Conservation (phyloP, 2,329 filamentous ascomycete genomes). For the Drechslerella dactyloides region DNA sequence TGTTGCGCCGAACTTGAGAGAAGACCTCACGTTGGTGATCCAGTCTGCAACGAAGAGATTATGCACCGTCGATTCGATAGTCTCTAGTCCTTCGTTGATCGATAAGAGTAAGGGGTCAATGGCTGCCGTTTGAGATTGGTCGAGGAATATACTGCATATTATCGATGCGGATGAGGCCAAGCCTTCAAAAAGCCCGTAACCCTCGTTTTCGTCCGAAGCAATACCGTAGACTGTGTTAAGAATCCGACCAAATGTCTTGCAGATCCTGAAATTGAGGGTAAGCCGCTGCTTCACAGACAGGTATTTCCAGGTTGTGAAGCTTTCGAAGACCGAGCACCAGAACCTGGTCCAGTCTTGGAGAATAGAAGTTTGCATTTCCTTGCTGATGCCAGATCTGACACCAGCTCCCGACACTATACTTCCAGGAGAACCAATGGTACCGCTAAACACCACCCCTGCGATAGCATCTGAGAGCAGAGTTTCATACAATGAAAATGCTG, state of each 20-base stretch:
- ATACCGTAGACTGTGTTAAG: constrained; percentile 23
- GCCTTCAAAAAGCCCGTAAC: constrained; percentile 69
- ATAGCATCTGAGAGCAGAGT: constrained; percentile 77
- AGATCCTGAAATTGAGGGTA: constrained; percentile 64
- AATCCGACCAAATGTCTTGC: constrained; percentile 27
- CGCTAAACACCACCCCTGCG: constrained; percentile 67
- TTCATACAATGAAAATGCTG: constrained; percentile 75
- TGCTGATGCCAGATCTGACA: constrained; percentile 53
- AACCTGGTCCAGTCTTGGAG: constrained; percentile 66
- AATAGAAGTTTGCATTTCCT: constrained; percentile 54
- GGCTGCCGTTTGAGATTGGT: constrained; percentile 23
- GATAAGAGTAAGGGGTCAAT: constrained; percentile 34
- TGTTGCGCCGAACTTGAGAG: constrained; percentile 70
- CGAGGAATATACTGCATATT: constrained; percentile 77
- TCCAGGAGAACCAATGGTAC: constrained; percentile 64
- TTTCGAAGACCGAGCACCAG: constrained; percentile 84
- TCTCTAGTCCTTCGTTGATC: constrained; percentile 63
- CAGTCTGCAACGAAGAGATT: constrained; percentile 65
- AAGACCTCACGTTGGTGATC: constrained; percentile 68
- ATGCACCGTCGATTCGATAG: constrained; percentile 69
- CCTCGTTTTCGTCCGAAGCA: constrained; percentile 45
- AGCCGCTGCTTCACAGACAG: constrained; percentile 69
- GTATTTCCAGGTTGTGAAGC: constrained; percentile 85
- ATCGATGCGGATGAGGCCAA: constrained; percentile 77
- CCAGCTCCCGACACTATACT: constrained; percentile 61